Conservation (phyloP, 495 filamentous ascomycete species). For the Astrothelium macrocarpum region DNA sequence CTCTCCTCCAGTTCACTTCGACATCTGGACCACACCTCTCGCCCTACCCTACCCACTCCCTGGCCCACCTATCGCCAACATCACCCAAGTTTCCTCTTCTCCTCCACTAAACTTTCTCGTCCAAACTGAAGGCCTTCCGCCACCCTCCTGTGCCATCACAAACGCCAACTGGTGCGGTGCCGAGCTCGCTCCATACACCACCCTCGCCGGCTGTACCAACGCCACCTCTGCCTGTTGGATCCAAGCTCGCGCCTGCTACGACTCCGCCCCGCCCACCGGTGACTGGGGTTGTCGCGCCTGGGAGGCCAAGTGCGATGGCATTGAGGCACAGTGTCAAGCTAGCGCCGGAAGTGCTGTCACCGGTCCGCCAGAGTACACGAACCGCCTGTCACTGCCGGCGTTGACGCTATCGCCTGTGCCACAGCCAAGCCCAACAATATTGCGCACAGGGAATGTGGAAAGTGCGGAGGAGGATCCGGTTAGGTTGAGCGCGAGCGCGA, state of each 20-base stretch:
- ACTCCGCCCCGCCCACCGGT: conserved; percentile 48
- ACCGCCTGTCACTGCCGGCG: not conserved
- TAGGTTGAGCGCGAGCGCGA: not conserved
- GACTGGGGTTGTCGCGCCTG: conserved; percentile 46
- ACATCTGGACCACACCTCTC: conserved; percentile 45
- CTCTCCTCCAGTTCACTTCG: conserved; percentile 48
- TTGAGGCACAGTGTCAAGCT: conserved; percentile 24
- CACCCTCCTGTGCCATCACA: conserved; percentile 45
- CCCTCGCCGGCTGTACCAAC: conserved; percentile 49
- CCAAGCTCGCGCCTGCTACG: conserved; percentile 49
- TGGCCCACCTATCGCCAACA: conserved; percentile 41
- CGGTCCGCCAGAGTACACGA: not conserved
- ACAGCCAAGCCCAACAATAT: not conserved
- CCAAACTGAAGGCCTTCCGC: conserved; percentile 39
- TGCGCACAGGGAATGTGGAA: not conserved
- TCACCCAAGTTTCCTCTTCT: conserved; percentile 12
- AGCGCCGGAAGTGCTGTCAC: not conserved
- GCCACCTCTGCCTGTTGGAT: conserved; percentile 44
- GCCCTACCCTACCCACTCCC: conserved; percentile 45
- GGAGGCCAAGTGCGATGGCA: conserved; percentile 48
- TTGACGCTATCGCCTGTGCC: not conserved
- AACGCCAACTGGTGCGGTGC: conserved; percentile 65
- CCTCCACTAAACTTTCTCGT: conserved; percentile 12
- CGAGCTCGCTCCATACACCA: conserved; percentile 45
- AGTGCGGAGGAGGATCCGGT: not conserved